Evolutionary conservation across 306 rosid genomes (phyloP), one percentile per base, ranked within the genome.

Genomic region (Abrus precatorius): DNA sequence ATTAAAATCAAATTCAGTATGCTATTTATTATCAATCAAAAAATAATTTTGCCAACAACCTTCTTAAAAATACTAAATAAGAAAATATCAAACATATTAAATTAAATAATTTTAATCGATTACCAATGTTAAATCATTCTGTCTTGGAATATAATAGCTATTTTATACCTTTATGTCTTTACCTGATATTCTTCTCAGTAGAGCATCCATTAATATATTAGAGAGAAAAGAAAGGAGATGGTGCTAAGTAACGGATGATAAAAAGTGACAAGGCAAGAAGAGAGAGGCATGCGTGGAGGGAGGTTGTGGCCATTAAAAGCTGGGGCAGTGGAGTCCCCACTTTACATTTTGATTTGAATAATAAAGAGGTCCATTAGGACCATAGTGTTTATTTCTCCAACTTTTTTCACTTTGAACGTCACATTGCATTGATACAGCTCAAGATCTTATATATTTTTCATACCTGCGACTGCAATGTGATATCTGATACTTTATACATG

Each of bases 331-430:
- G 10, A 3, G 69, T 12, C 69, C 69, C 70, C 7, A 63, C 49
- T n/a, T 62, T 62, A 3, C 27, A 1, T 61, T 14, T 32, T 34
- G 1, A 48, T 48, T 1, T 2, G 3, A 61, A 11, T 11, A 63
- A 36, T 36, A n/a, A 63, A 63, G 11, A 36, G 30, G 12, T 63
- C 32, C 69, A 63, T 57, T 57, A 57, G 63, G 63, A 57, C 38
- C 63, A 57, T 13, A 0, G 0, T 63, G 27, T 61, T 12, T 63
- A 9, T 63, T 13, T 40, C 1, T 66, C 20, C 53, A 20, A 14
- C 53, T 66, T 66, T 43, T 20, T 20, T 40, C 36, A 65, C 71
- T 5, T 65, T 14, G 13, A 38, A 64, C 32, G 32, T 64, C 70
- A 62, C 69, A 61, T 34, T 29, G 9, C 14, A 32, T 10, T 6